Conservation (phyloP, 352 stramenopile genomes). For the Phytophthora meadii region DNA sequence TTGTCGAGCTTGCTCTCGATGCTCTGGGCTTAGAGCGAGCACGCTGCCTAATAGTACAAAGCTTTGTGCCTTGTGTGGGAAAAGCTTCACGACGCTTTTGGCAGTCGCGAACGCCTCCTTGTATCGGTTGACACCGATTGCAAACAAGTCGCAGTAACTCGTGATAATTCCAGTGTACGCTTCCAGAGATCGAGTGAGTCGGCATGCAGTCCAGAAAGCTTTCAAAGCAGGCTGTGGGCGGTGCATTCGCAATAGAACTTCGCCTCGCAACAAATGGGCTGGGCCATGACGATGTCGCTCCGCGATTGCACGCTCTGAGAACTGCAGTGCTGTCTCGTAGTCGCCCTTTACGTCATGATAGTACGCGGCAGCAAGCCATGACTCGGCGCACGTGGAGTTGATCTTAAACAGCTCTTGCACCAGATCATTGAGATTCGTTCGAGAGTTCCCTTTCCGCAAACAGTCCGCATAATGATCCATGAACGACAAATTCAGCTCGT, state of each 20-base stretch:
- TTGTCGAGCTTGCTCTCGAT: constrained; percentile 60
- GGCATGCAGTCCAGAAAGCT: constrained; percentile 69
- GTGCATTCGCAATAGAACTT: constrained; percentile 64
- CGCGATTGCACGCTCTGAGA: constrained; percentile 70
- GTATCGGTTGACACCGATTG: constrained; percentile 71
- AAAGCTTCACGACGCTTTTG: constrained; percentile 73
- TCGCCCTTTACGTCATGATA: constrained; percentile 82
- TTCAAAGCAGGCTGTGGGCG: constrained; percentile 70
- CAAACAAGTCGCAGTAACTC: constrained; percentile 75
- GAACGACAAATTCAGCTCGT: constrained; percentile 62
- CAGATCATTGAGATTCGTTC: constrained; percentile 66
- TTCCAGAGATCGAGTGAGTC: constrained; percentile 67
- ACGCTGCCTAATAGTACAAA: constrained; percentile 80
- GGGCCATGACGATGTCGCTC: constrained; percentile 48
- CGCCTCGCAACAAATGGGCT: constrained; percentile 66
- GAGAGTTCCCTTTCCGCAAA: constrained; percentile 50
- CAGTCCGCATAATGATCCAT: constrained; percentile 79
- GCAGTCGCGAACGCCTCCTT: constrained; percentile 77
- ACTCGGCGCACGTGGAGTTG: constrained; percentile 55
- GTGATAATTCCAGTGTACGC: constrained; percentile 78
- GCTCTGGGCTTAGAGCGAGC: constrained; percentile 71
- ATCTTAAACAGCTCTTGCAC: constrained; percentile 77
- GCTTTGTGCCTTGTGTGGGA: constrained; percentile 72
- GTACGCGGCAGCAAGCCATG: constrained; percentile 80
- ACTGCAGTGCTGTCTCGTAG: constrained; percentile 70